Conservation (phyloP, 768 basidiomycete species). For the Kwoniella bestiolae region DNA sequence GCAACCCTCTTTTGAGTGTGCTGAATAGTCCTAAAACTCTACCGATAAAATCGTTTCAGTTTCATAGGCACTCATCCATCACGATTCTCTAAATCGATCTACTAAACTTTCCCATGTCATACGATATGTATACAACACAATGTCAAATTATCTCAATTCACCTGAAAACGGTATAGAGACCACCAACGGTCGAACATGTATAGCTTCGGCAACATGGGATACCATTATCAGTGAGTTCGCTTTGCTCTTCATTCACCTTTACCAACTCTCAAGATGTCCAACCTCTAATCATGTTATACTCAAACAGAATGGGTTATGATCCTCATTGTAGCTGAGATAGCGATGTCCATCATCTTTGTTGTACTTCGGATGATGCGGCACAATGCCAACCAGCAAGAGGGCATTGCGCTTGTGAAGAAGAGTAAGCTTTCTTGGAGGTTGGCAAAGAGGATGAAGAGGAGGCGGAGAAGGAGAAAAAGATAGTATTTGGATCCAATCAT, state of each 20-base stretch:
- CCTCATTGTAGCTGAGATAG: not conserved
- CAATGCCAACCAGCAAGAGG: not conserved
- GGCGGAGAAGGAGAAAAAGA: not conserved
- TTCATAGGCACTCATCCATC: too few relatives aligned
- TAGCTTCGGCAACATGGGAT: constrained; percentile 5
- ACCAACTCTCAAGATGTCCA: not conserved
- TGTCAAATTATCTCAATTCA: constrained; percentile 3
- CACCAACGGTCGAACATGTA: not conserved
- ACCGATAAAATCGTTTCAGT: too few relatives aligned
- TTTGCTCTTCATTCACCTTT: too few relatives aligned
- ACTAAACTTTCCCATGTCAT: too few relatives aligned
- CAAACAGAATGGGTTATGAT: not conserved
- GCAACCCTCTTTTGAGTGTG: too few relatives aligned
- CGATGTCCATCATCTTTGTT: not conserved
- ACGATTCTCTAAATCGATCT: too few relatives aligned
- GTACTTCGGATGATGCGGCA: constrained; percentile 7
- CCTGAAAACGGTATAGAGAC: not conserved
- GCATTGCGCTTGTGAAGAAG: not conserved
- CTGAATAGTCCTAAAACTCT: too few relatives aligned
- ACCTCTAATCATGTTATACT: not conserved
- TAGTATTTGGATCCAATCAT: not conserved
- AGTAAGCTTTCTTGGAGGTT: not conserved
- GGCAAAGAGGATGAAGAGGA: not conserved
- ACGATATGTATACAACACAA: not conserved
- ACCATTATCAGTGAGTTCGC: constrained; percentile 7